A percentile compares a stretch with the other conserved stretches of the same genome.
These are phyloP conservation scores for Sordaria brevicollis DNA, from an alignment of 495 filamentous ascomycete genomes.

Conservation along the genomic window DNA sequence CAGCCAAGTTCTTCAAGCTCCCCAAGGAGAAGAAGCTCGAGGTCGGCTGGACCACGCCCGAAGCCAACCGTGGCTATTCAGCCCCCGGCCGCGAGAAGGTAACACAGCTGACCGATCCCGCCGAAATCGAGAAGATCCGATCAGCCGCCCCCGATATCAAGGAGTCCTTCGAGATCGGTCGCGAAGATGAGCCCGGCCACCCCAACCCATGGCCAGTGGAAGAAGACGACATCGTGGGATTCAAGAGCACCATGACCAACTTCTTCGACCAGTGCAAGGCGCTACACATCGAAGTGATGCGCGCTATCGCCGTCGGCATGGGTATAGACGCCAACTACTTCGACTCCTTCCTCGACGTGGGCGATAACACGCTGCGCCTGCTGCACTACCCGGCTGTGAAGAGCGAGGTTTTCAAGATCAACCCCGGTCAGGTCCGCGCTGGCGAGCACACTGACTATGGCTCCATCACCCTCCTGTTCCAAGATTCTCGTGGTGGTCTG, in stretches of 20 bases:
- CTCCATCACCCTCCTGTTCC: conserved; percentile 79
- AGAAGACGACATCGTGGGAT: conserved; percentile 49
- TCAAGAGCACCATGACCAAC: conserved; percentile 58
- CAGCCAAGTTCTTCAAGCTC: conserved; percentile 67
- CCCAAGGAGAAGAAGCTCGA: conserved; percentile 59
- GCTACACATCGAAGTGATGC: conserved; percentile 73
- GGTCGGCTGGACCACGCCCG: conserved; percentile 59
- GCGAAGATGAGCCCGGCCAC: conserved; percentile 52
- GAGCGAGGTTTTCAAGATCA: conserved; percentile 56
- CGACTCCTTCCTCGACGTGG: conserved; percentile 57
- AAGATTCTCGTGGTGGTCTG: conserved; percentile 71
- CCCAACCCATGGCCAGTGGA: conserved; percentile 78
- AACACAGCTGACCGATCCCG: conserved; percentile 43
- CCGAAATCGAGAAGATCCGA: conserved; percentile 49
- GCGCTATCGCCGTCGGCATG: conserved; percentile 78
- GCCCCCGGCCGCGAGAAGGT: conserved; percentile 71
- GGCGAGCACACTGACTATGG: conserved; percentile 89
- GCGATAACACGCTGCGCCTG: conserved; percentile 81
- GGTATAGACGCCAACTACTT: conserved; percentile 65
- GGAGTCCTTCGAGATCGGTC: conserved; percentile 75
- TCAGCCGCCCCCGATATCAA: conserved; percentile 63
- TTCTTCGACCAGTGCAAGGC: conserved; percentile 67
- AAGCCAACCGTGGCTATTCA: conserved; percentile 72
- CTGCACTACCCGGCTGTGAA: conserved; percentile 75
- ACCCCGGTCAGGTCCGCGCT: conserved; percentile 67